These are phyloP conservation scores for Tolypocladium inflatum DNA, from an alignment of 2,329 filamentous ascomycete species.

Conservation along the genomic window DNA sequence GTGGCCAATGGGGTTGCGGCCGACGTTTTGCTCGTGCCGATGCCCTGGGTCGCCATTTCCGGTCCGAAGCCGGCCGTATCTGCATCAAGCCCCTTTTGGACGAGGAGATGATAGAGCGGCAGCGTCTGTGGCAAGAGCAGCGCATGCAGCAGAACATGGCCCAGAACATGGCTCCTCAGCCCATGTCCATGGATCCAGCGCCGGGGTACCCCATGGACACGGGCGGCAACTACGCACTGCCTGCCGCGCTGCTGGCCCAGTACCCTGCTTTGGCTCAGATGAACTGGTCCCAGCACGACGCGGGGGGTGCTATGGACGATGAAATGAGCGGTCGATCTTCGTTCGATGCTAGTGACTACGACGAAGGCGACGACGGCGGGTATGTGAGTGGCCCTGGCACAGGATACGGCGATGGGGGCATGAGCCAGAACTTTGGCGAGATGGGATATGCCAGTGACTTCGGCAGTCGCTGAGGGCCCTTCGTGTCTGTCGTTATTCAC, in stretches of 20 bases:
- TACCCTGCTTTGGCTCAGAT: slow-evolving; percentile 88
- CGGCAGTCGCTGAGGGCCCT: slow-evolving; percentile 27
- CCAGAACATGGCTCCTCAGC: slow-evolving; percentile 46
- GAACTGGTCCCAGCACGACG: slow-evolving; percentile 62
- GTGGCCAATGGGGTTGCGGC: slow-evolving; percentile 85
- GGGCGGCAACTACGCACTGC: slow-evolving; percentile 57
- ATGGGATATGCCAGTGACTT: slow-evolving; percentile 44
- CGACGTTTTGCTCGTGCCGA: slow-evolving; percentile 91
- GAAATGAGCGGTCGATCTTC: slow-evolving; percentile 71
- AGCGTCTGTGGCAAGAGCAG: slow-evolving; percentile 66
- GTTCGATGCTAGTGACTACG: slow-evolving; percentile 73
- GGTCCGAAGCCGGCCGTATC: slow-evolving; percentile 87
- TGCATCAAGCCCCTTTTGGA: slow-evolving; percentile 97
- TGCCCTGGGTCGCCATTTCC: slow-evolving; percentile 87
- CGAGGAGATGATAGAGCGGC: slow-evolving; percentile 79
- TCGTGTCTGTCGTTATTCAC: not conserved
- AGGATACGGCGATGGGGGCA: slow-evolving; percentile 46
- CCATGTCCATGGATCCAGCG: slow-evolving; percentile 51
- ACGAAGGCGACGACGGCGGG: slow-evolving; percentile 62
- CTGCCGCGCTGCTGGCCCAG: slow-evolving; percentile 78
- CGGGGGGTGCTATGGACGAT: slow-evolving; percentile 64
- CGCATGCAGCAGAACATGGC: slow-evolving; percentile 56
- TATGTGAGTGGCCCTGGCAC: slow-evolving; percentile 56
- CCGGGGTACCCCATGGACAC: slow-evolving; percentile 49
- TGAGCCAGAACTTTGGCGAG: slow-evolving; percentile 44